Conservation (phyloP, 768 basidiomycete species). For the Trametes villosa region DNA sequence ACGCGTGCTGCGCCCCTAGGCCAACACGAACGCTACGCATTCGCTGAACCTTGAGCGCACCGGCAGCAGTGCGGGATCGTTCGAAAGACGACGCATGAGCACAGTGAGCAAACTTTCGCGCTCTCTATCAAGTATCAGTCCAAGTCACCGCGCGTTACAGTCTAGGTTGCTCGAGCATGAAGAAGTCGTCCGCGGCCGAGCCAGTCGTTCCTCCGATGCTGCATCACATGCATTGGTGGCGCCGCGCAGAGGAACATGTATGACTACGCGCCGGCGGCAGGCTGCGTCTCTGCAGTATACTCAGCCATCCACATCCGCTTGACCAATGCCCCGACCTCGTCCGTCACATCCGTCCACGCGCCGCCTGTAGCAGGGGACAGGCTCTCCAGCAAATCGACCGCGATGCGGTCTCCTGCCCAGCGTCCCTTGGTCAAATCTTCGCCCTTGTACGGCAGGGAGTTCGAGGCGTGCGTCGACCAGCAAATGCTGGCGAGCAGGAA, state of each 20-base stretch:
- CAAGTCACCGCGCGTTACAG: too few relatives aligned
- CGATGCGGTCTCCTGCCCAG: neutral
- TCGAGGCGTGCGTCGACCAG: neutral
- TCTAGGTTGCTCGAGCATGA: too few relatives aligned
- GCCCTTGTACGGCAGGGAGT: neutral
- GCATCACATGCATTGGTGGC: too few relatives aligned
- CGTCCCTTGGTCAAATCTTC: neutral
- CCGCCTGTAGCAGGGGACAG: neutral
- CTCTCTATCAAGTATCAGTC: too few relatives aligned
- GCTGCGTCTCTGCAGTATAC: neutral
- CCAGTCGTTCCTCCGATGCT: too few relatives aligned
- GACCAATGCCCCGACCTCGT: neutral
- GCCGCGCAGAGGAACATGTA: too few relatives aligned
- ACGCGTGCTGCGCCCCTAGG: neutral
- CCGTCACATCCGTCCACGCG: neutral
- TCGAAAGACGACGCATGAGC: too few relatives aligned
- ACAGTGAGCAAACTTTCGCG: too few relatives aligned
- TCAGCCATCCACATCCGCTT: neutral
- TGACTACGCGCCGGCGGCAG: too few relatives aligned
- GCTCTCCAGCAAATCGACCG: neutral
- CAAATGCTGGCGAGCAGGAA: neutral
- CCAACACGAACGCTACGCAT: neutral
- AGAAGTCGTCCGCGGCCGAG: too few relatives aligned
- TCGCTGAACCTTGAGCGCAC: too few relatives aligned
- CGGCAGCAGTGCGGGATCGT: too few relatives aligned